Conservation (phyloP, 2,329 filamentous ascomycete genomes). For the Zasmidium citrigriseum region DNA sequence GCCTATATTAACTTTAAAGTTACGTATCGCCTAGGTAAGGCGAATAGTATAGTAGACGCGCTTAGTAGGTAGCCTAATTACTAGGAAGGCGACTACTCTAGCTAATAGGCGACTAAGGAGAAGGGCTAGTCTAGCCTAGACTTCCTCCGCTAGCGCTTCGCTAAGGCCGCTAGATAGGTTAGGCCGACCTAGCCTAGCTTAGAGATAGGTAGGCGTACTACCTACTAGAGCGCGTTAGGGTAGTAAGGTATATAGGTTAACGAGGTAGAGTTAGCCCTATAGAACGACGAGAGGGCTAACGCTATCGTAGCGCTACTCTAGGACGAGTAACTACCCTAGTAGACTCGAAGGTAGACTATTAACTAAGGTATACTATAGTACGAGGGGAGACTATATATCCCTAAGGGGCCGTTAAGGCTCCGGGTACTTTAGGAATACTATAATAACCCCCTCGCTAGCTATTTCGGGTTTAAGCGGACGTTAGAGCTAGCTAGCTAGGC, state of each 20-base stretch:
- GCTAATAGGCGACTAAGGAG: no score
- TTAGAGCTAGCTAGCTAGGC: neutral
- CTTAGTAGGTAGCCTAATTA: no score
- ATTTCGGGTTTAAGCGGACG: slow-evolving; percentile 8
- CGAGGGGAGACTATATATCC: slow-evolving; percentile 1
- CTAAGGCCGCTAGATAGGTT: no score
- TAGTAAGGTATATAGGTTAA: no score
- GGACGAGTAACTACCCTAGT: no score
- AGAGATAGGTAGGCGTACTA: slow-evolving; percentile 5
- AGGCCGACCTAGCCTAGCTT: no score
- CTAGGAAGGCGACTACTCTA: no score
- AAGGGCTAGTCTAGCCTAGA: no score
- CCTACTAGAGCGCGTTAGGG: neutral
- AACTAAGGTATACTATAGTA: neutral
- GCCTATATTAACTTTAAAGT: slow-evolving; percentile 11
- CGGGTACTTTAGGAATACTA: slow-evolving; percentile 4
- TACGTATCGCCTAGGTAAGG: slow-evolving; percentile 6
- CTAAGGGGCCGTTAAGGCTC: neutral
- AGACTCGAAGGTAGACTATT: neutral
- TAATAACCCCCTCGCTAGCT: slow-evolving; percentile 3
- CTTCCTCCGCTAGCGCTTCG: no score
- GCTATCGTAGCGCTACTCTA: no score
- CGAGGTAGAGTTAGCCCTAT: neutral
- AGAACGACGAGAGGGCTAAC: no score
- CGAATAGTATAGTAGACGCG: no score